Conservation (phyloP, 148 eudicot genomes). For the Polygonum aviculare region DNA sequence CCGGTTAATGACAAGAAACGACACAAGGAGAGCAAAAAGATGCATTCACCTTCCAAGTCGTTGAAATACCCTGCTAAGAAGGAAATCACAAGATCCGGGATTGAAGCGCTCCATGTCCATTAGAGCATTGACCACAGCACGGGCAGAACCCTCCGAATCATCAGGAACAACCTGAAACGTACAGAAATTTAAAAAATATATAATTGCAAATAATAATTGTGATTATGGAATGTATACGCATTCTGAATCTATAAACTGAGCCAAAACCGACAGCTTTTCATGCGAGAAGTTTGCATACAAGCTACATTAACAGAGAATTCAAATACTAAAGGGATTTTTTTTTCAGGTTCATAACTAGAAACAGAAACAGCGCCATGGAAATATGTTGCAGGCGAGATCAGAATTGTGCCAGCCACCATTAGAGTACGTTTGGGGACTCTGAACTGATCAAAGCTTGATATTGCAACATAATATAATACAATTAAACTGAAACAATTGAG, state of each 20-base stretch:
- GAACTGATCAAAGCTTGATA: neutral
- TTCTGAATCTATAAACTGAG: neutral
- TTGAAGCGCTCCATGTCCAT: constrained; percentile 73
- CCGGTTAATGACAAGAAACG: neutral
- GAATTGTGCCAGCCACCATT: neutral
- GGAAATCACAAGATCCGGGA: constrained; percentile 72
- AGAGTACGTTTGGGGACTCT: no score
- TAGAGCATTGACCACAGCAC: constrained; percentile 46
- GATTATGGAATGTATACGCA: neutral
- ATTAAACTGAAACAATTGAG: neutral
- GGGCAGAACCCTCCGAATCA: constrained; percentile 49
- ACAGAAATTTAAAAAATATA: neutral
- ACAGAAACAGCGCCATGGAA: neutral
- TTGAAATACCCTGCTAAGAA: constrained; percentile 67
- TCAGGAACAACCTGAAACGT: constrained; percentile 48
- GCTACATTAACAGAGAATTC: neutral
- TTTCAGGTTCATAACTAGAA: neutral
- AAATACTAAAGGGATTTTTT: neutral
- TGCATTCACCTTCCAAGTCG: constrained; percentile 73
- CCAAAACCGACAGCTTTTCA: neutral
- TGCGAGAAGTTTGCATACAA: neutral
- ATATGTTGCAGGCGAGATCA: neutral
- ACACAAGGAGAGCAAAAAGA: neutral
- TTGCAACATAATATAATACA: neutral
- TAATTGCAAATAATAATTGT: neutral